Base-by-base conservation (phyloP, 2,329 filamentous ascomycete species). In the Cyclaneusma minus region DNA sequence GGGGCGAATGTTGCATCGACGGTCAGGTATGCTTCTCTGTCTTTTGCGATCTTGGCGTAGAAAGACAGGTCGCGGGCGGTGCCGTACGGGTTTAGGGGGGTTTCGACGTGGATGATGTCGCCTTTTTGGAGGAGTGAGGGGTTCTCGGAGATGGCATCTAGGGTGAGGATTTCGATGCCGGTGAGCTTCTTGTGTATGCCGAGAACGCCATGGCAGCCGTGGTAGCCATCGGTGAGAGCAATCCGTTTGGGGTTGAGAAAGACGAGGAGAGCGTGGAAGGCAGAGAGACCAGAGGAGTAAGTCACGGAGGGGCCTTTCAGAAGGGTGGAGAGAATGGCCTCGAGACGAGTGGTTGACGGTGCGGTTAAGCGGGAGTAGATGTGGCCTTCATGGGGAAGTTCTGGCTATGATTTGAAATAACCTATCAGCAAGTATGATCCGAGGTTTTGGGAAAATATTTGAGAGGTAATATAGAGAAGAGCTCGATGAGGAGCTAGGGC, bases 1-100 rank as follows among this genome's bases (percentile, higher is more conserved):
- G 89, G 89, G 3, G 73, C 89, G 52, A 98, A 94, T 0, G 89
- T 98, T 3, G 81, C 73, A 51, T 98, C 89, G 2, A 95, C 78
- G 8, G 76, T 77, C 24, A 95, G 59, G 30, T 68, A 68, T 6
- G 83, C 84, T 6, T 85, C 84, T 5, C 65, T 56, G 4, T 57
- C 57, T 43, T 76, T 75, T 1, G 89, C 89, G 38, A 70, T 67
- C 3, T 67, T 58, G 1, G 83, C 81, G 48, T 78, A 93, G 28
- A 57, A 52, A 17, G 60, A 58, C 15, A 98, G 72, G 41, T 82
- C 61, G 39, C 69, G 75, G 2, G 84, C 84, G 41, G 77, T 74
- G 26, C 89, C 89, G 2, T 77, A 77, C 0, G 89, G 89, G 51
- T 98, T 98, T 20, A 94, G 61, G 0, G 89, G 89, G 4, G 87